Base-by-base conservation (phyloP, 140 eudicot genomes). In the Ambrosia hybrid region DNA sequence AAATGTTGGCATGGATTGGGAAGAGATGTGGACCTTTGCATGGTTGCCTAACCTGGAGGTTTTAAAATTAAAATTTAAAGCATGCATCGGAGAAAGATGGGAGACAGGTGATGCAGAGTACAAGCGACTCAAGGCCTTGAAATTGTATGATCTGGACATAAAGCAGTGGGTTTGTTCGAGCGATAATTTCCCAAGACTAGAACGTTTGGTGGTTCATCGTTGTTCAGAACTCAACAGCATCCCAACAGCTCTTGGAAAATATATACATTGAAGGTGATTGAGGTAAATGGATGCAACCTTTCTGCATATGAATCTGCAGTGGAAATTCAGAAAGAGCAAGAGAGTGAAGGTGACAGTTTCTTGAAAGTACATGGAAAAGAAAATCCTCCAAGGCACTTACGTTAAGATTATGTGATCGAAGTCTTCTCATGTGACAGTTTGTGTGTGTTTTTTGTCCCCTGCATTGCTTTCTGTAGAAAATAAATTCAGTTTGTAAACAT, bases 41-140 rank as follows among this genome's bases (percentile, higher is more conserved):
- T 45, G 26, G 55, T 48, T 79, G 41, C 80, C 76, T 1, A 57
- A 64, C 12, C 90, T 85, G 6, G 83, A 79, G 69, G 75, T 73
- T 51, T 70, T 85, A 0, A 85, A 82, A 73, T 57, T 85, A 12
- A 74, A 69, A 58, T 38, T 79, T 6, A 11, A 72, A 14, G 85
- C 83, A 1, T 85, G 60, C 69, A 52, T 53, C 13, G 87, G 87
- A 9, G 14, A 58, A 58, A 75, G 0, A 6, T 84, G 88, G 85
- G 75, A 63, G 10, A 48, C 76, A 56, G 38, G 59, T 1, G 63
- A 70, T 9, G 78, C 51, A 9, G 69, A 55, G 9, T 80, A 80
- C 57, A 36, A 1, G 5, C 37, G 41, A 9, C 81, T 84, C 41
- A 84, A 73, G 68, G 34, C 60, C 10, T 71, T 84, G 57, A 45